phyloP scores from a whole-genome alignment of 345 rosid species.

The Eucalyptus tenuipes region DNA sequence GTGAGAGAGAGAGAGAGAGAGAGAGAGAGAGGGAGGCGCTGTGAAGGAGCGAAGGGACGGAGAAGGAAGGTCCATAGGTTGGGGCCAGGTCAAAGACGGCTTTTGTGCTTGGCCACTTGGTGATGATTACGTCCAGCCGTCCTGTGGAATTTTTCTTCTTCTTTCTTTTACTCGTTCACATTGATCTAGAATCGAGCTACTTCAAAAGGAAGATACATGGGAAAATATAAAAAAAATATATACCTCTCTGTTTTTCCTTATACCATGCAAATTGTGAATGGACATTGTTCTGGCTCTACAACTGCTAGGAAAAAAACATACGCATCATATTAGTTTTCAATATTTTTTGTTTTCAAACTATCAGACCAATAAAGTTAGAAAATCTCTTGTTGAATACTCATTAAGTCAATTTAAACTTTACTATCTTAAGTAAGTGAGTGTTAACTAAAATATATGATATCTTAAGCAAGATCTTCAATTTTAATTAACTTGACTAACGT shows the following conservation, averaged over 20 bases:
- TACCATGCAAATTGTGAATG: rapidly evolving
- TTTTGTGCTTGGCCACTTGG: background rate
- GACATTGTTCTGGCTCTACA: background rate
- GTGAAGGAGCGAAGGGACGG: background rate
- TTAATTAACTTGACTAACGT: background rate
- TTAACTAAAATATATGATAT: background rate
- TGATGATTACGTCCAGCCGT: background rate
- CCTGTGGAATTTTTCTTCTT: background rate
- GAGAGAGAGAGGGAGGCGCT: background rate
- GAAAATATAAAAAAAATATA: background rate
- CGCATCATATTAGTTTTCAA: background rate
- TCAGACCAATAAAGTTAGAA: rapidly evolving
- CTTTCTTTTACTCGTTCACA: background rate
- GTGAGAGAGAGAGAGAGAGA: background rate
- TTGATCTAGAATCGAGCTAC: background rate
- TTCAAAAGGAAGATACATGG: background rate
- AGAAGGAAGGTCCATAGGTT: background rate
- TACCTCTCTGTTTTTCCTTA: background rate
- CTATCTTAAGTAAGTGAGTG: background rate
- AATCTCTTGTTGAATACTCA: too few relatives aligned
- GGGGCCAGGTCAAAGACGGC: background rate
- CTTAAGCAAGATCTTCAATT: background rate
- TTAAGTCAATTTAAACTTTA: background rate
- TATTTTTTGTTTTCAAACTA: too few relatives aligned
- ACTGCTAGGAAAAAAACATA: too few relatives aligned